A percentile compares a stretch with the other conserved stretches of the same genome.
phyloP scores from a whole-genome alignment of 1,284 basidiomycete genomes.

The Puccinia triticina region DNA sequence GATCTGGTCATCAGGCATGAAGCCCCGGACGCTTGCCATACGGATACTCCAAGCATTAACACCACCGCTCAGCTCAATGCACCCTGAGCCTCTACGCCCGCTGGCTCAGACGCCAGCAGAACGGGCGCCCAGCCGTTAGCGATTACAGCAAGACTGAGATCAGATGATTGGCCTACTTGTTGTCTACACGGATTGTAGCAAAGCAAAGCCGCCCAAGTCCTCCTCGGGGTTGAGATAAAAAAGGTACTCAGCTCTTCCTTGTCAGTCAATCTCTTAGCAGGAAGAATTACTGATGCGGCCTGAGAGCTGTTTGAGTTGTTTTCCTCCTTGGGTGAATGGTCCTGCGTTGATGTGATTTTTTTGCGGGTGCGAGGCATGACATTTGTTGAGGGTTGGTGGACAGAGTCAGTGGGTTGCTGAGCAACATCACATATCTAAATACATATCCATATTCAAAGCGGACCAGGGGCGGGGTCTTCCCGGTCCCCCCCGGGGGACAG shows the following conservation, averaged over 20 bases:
- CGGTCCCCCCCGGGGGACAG: background rate
- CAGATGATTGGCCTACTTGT: conserved; percentile 40
- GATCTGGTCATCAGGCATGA: background rate
- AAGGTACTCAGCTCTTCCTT: too few species aligned
- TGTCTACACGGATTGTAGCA: conserved; percentile 28
- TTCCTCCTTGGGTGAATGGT: background rate
- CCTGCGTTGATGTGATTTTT: background rate
- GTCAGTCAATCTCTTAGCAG: too few species aligned
- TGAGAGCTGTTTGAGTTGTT: conserved; percentile 1
- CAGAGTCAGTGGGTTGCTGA: background rate
- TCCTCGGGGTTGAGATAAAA: conserved; percentile 35
- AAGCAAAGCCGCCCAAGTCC: conserved; percentile 19
- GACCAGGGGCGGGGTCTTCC: background rate
- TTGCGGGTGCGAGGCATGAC: background rate
- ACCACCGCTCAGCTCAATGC: background rate
- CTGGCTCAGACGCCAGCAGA: background rate
- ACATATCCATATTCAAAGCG: conserved; percentile 1
- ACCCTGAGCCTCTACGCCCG: background rate
- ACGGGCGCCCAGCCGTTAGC: conserved; percentile 8
- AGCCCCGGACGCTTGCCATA: background rate
- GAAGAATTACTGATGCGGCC: too few species aligned
- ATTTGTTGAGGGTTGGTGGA: background rate
- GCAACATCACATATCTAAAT: background rate
- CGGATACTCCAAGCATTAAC: background rate
- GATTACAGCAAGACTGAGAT: conserved; percentile 16